Base-by-base conservation (phyloP, 2,329 filamentous ascomycete species). In the Fusarium concolor region DNA sequence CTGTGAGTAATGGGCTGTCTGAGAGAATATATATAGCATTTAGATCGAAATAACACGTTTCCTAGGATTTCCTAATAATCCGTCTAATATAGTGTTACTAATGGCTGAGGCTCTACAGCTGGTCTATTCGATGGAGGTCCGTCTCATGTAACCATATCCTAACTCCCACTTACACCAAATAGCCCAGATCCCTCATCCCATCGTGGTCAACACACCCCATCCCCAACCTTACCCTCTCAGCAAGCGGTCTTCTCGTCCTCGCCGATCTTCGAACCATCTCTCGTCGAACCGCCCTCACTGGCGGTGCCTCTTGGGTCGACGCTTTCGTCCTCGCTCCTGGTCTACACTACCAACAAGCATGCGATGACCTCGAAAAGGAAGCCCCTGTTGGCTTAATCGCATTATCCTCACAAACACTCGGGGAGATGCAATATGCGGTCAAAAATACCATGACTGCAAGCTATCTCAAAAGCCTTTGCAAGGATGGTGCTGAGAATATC, bases 281-380 rank as follows among this genome's bases (percentile, higher is more conserved):
- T 8, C 79, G 84, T 45, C 82, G 87, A 9, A 89, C 87, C 4
- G 83, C 82, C 17, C 79, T 89, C 43, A 83, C 81, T 3, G 87
- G 87, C 26, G 86, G 85, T 4, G 84, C 86, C 2, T 84, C 82
- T 3, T 86, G 85, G 79, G 77, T 87, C 1, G 88, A 90, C 73
- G 79, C 79, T 10, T 79, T 90, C 12, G 79, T 89, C 14, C 80
- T 90, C 4, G 86, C 85, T 3, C 88, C 88, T 0, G 88, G 88
- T 0, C 72, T 90, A 50, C 88, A 90, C 75, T 85, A 85, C 67
- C 86, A 90, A 68, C 86, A 89, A 68, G 81, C 83, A 6, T 86
- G 86, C 11, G 80, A 86, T 14, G 80, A 82, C 1, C 76, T 89
- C 17, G 80, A 80, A 60, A 76, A 79, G 4, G 81, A 83, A 37